Evolutionary conservation across 208 protist genomes (phyloP).

Genomic region (Strigomonas galati): DNA sequence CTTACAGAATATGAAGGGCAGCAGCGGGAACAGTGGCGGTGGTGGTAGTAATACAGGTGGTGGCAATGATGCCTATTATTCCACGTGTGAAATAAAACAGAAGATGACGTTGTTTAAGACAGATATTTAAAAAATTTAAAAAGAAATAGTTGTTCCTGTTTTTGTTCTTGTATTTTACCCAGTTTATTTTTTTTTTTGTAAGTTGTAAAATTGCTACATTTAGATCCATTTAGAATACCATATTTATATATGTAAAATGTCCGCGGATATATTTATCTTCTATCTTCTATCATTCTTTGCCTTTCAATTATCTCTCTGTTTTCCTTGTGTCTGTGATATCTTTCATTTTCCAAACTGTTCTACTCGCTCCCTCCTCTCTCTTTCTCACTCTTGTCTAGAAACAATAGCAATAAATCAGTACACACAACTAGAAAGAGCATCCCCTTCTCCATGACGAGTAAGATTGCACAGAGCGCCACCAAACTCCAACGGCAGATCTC

Average conservation of each 20-base stretch:
- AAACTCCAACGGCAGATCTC: conserved; percentile 34
- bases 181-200: conserved; percentile 2
- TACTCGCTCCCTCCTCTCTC: neutral
- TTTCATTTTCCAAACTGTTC: neutral
- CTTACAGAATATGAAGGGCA: neutral
- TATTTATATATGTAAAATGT: neutral
- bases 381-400: too few relatives aligned
- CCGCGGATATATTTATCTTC: too few relatives aligned
- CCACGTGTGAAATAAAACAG: neutral
- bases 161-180: neutral
- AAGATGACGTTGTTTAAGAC: conserved; percentile 8
- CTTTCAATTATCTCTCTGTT: neutral
- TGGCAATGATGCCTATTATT: neutral
- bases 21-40: neutral
- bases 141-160: neutral
- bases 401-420: neutral
- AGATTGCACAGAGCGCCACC: neutral
- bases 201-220: neutral
- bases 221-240: neutral
- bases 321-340: conserved; percentile 5
- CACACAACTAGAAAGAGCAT: too few relatives aligned
- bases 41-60: neutral
- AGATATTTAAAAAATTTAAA: conserved; percentile 1
- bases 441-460: too few relatives aligned
- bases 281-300: neutral